phyloP scores from a whole-genome alignment of 192 early-diverging fungal genomes.

The Radiomyces spectabilis region DNA sequence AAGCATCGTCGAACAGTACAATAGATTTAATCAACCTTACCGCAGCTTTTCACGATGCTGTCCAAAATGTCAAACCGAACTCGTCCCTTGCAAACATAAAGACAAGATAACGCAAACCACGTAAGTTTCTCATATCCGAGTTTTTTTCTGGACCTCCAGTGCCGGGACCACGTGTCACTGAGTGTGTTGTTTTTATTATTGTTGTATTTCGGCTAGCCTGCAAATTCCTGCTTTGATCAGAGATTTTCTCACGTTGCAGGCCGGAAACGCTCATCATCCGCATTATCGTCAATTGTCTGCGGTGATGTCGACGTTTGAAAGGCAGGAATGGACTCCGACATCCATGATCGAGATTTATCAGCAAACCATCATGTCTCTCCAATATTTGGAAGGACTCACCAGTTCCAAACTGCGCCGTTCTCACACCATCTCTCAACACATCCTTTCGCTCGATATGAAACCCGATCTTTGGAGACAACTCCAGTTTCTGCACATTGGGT shows the following conservation, averaged over 20 bases:
- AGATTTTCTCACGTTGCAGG: neutral
- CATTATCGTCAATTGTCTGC: neutral
- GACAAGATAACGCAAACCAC: no score
- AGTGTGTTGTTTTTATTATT: no score
- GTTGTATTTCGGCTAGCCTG: no score
- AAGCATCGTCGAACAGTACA: constrained; percentile 31
- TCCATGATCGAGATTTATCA: constrained; percentile 2
- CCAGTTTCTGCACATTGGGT: constrained; percentile 48
- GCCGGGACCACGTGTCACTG: no score
- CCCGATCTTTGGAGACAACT: constrained; percentile 47
- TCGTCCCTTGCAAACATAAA: constrained; percentile 25
- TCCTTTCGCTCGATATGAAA: constrained; percentile 5
- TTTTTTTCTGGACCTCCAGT: no score
- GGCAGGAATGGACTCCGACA: constrained; percentile 3
- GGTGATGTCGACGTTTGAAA: neutral
- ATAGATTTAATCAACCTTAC: constrained; percentile 48
- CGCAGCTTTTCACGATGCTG: constrained; percentile 44
- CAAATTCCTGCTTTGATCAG: no score
- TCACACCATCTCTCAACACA: neutral
- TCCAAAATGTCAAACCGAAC: constrained; percentile 38
- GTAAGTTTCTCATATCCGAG: no score
- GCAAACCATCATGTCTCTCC: neutral
- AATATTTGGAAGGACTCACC: no score
- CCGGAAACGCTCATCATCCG: constrained; percentile 1
- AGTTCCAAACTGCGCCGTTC: no score